Conservation (phyloP, 176 grass and related monocot species). For the Cenchrus fungigraminus region DNA sequence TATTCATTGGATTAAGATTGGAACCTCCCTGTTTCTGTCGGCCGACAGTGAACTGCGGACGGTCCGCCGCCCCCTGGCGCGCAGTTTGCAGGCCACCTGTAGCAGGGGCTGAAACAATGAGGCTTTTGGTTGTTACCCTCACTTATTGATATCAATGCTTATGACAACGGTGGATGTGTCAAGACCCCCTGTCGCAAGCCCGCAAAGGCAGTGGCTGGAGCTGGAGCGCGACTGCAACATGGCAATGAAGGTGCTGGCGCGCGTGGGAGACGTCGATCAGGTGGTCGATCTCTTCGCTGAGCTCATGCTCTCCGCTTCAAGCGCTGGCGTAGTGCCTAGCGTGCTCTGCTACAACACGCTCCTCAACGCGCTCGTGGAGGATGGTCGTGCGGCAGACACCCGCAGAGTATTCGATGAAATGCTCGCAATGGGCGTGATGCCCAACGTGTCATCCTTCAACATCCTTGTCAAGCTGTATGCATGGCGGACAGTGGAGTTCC, state of each 20-base stretch:
- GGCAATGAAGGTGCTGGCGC: slow-evolving; percentile 62
- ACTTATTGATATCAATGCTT: too few species aligned
- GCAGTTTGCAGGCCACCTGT: too few species aligned
- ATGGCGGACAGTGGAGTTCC: slow-evolving; percentile 49
- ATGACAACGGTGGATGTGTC: too few species aligned
- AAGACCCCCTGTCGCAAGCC: too few species aligned
- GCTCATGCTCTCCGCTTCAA: slow-evolving; percentile 33
- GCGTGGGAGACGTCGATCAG: slow-evolving; percentile 50
- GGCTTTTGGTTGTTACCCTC: too few species aligned
- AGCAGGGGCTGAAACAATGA: too few species aligned
- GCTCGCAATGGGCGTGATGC: slow-evolving; percentile 41
- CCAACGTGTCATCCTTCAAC: slow-evolving; percentile 68
- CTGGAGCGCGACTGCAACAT: slow-evolving; percentile 63
- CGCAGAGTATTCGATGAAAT: slow-evolving; percentile 53
- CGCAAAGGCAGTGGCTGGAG: not conserved
- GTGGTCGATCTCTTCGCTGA: slow-evolving; percentile 64
- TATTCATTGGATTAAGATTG: too few species aligned
- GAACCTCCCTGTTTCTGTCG: too few species aligned
- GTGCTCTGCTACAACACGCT: slow-evolving; percentile 91
- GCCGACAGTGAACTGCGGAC: too few species aligned
- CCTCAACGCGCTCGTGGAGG: slow-evolving; percentile 67
- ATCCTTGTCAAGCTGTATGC: slow-evolving; percentile 71
- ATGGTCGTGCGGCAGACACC: slow-evolving; percentile 49
- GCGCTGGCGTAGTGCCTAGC: slow-evolving; percentile 16
- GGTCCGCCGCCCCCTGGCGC: too few species aligned